A percentile compares a stretch with the other conserved stretches of the same genome.
phyloP scores from a whole-genome alignment of 2,329 filamentous ascomycete species.

The Phaeosphaeriaceae sp. region DNA sequence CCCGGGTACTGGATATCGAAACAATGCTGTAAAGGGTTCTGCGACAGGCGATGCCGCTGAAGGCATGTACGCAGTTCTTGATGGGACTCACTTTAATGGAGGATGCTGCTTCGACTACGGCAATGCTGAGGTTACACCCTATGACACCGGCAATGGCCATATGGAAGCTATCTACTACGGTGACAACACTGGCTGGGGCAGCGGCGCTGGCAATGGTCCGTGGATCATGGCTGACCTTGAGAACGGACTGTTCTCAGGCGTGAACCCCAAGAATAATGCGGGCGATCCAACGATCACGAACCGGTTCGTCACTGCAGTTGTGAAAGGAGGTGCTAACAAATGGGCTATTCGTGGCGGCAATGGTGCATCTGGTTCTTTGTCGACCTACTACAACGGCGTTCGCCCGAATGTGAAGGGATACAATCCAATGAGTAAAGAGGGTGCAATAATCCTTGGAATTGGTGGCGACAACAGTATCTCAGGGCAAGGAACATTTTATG shows the following conservation, averaged over 20 bases:
- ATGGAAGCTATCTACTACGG: conserved; percentile 76
- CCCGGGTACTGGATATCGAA: conserved; percentile 69
- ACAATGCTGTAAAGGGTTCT: conserved; percentile 60
- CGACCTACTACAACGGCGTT: conserved; percentile 65
- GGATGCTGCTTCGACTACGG: conserved; percentile 60
- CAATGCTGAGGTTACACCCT: conserved; percentile 51
- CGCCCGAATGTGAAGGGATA: conserved; percentile 63
- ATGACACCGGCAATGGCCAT: conserved; percentile 65
- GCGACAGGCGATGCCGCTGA: conserved; percentile 64
- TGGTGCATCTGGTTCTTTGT: conserved; percentile 60
- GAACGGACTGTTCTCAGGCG: conserved; percentile 69
- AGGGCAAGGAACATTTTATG: conserved; percentile 69
- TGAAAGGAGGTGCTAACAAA: conserved; percentile 64
- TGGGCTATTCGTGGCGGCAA: conserved; percentile 69
- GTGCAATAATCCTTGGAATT: conserved; percentile 72
- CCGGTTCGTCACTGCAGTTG: conserved; percentile 63
- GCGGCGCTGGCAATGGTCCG: conserved; percentile 65
- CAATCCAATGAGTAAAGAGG: conserved; percentile 69
- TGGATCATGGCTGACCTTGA: conserved; percentile 76
- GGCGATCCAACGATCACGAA: conserved; percentile 60
- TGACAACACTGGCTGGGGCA: conserved; percentile 61
- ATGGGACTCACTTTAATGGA: conserved; percentile 66
- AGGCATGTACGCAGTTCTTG: conserved; percentile 67
- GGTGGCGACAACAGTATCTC: conserved; percentile 70
- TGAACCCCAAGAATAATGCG: conserved; percentile 55